Base-by-base conservation (phyloP, 495 filamentous ascomycete species). In the Astrothelium subdiscretum region DNA sequence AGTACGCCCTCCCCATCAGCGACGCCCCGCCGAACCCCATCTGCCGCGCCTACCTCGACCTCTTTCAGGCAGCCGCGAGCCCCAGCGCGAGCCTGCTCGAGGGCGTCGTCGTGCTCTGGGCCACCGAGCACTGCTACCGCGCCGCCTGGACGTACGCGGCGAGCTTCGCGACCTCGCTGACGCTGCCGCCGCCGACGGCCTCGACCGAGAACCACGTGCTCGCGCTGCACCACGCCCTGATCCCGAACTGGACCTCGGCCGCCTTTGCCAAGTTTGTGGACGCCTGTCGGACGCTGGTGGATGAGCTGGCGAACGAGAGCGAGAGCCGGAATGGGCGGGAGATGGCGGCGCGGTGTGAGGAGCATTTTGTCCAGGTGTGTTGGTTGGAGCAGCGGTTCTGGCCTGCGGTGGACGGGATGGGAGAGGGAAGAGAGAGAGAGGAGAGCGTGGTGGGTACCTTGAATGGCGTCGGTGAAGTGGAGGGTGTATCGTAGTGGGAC, bases 31-130 rank as follows among this genome's bases (percentile, higher is more conserved):
- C 80, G 18, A 76, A 65, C 15, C 71, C 71, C 1, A 77, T 78
- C 6, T 83, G 80, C 0, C 74, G 74, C 20, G 77, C 75, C 1
- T 80, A 84, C 63, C 75, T 80, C 18, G 81, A 84, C 69, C 69
- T 84, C 59, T 81, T 85, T 62, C 73, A 77, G 67, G 78, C 74
- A n/a, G 79, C 76, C 18, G 76, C 72, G 15, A 77, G 77, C 65
- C 60, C 76, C 0, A 77, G 72, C 35, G 69, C 72, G 4, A 75
- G 73, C 5, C 59, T 83, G 70, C 70, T 90, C 18, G 86, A 89
- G 68, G 87, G 85, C 10, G 70, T 90, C 62, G 78, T 88, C 10
- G 80, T 88, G 24, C 78, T 90, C 22, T 92, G 87, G 85, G 84
- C 85, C 29, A 90, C 85, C 12, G 88, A 92, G 76, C 79, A 75